Evolutionary conservation across 768 basidiomycete species (phyloP).

Genomic region (Lanmaoa pseudosensibilis): DNA sequence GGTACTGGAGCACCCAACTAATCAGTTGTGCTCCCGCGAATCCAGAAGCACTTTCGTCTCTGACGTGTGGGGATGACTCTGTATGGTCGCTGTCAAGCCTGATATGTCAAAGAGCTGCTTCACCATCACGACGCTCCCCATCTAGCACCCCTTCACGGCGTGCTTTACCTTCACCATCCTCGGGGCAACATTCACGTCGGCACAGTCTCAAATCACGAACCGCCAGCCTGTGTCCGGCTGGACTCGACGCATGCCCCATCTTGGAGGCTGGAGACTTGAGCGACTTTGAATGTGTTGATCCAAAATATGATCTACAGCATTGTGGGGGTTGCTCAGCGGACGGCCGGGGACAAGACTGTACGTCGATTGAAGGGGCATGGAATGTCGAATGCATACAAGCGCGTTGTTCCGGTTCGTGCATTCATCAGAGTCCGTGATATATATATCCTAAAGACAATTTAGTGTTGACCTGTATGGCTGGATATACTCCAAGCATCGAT

Average conservation of each 20-base stretch:
- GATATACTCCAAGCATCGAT: slow-evolving; percentile 15
- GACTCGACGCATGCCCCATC: slow-evolving; percentile 59
- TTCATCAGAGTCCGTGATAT: not conserved
- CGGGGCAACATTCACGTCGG: slow-evolving; percentile 25
- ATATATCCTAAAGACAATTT: not conserved
- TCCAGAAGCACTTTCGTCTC: slow-evolving; percentile 1
- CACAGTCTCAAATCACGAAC: slow-evolving; percentile 37
- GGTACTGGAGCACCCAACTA: slow-evolving; percentile 17
- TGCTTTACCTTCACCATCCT: slow-evolving; percentile 38
- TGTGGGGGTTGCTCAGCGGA: slow-evolving; percentile 74
- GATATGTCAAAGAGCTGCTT: slow-evolving; percentile 41
- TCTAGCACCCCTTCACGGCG: slow-evolving; percentile 25
- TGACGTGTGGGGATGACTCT: slow-evolving; percentile 43
- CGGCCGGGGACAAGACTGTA: slow-evolving; percentile 71
- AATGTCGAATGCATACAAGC: slow-evolving; percentile 68
- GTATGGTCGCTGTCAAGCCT: slow-evolving; percentile 44
- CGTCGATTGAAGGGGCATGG: slow-evolving; percentile 60
- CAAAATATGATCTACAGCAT: slow-evolving; percentile 57
- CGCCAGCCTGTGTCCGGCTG: slow-evolving; percentile 49
- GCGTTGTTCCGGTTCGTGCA: slow-evolving; percentile 48
- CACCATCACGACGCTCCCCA: slow-evolving; percentile 18
- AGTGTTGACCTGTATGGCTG: slow-evolving; percentile 15
- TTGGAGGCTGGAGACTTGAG: slow-evolving; percentile 36
- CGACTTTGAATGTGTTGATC: slow-evolving; percentile 68
- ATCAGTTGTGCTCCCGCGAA: slow-evolving; percentile 14